phyloP scores from a whole-genome alignment of 2,329 filamentous ascomycete species.

The Aspergillus sp. region DNA sequence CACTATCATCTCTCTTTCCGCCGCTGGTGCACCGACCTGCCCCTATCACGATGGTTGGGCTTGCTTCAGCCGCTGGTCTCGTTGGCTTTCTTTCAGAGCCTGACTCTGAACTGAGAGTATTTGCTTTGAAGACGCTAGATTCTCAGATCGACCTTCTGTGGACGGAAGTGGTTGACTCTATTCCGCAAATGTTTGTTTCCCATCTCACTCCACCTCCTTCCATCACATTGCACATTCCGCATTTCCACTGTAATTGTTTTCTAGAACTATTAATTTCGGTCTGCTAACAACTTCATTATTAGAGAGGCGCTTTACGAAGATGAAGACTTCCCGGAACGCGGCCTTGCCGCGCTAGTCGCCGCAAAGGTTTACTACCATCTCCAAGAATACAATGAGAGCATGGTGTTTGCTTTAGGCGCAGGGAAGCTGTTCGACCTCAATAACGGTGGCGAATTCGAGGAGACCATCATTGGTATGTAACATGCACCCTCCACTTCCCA shows the following conservation, averaged over 20 bases:
- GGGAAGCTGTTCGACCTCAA: slow-evolving; percentile 95
- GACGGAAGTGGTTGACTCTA: slow-evolving; percentile 91
- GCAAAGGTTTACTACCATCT: slow-evolving; percentile 99
- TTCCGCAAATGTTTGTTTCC: slow-evolving; percentile 81
- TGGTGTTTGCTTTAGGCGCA: slow-evolving; percentile 94
- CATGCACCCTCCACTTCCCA: background rate
- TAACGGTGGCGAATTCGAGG: slow-evolving; percentile 89
- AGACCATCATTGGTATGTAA: slow-evolving; percentile 83
- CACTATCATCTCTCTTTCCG: slow-evolving; percentile 16
- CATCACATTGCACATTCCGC: background rate
- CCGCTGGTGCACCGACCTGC: slow-evolving; percentile 12
- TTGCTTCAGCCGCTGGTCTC: slow-evolving; percentile 91
- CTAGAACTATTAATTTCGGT: background rate
- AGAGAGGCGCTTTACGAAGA: slow-evolving; percentile 98
- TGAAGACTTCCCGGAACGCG: slow-evolving; percentile 87
- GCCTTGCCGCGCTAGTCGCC: slow-evolving; percentile 89
- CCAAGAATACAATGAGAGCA: slow-evolving; percentile 98
- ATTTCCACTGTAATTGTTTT: background rate
- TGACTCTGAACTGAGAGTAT: slow-evolving; percentile 89
- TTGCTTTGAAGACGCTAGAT: slow-evolving; percentile 92
- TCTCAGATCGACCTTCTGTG: slow-evolving; percentile 95
- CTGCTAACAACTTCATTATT: slow-evolving; percentile 20
- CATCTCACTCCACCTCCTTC: background rate
- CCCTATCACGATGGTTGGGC: slow-evolving; percentile 71
- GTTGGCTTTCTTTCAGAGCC: slow-evolving; percentile 94